Evolutionary conservation across 345 rosid genomes (phyloP), one percentile per base, ranked within the genome.

Genomic region (Rhizophora mangle): DNA sequence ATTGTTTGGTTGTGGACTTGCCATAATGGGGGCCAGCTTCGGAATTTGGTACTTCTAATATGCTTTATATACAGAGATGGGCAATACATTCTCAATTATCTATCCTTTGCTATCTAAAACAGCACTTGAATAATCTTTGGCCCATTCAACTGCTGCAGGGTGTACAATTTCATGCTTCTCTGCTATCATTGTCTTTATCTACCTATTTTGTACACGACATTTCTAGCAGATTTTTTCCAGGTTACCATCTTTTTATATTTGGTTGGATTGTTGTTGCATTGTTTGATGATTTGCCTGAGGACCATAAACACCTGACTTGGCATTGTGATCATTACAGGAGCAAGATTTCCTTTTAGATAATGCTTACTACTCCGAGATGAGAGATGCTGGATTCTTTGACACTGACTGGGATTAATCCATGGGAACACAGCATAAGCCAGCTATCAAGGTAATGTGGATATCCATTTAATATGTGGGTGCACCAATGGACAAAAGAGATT

Each of bases 361-460:
- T 76, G 84, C 81, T 58, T 83, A 78, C 58, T 81, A 78, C 78
- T 78, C 82, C 0, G 84, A 83, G 69, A 83, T 81, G 84, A 81
- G 63, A 73, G 84, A 78, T 78, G 84, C 82, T 1, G 84, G 84
- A 46, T 83, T 83, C 82, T 81, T 83, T 18, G 82, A 83, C 53
- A 76, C 74, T 10, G 82, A 80, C 30, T 83, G 82, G 82, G 87
- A 81, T 27, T 83, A 77, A 67, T 21, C 27, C 60, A 19, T 56
- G 30, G 30, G 2, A 56, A 56, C 60, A 43, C 24, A 27, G 18
- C 60, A 11, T 8, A 27, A 27, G 19, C 60, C 19, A 9, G 9
- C 24, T 56, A 56, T 6, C 30, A 15, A 43, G 49, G 49, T 43
- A 43, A 43, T 13, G 49, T 43, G 49, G 49, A 43, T 43, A 13